Evolutionary conservation across 345 rosid species (phyloP).

Genomic region (Fremontodendron californicum): DNA sequence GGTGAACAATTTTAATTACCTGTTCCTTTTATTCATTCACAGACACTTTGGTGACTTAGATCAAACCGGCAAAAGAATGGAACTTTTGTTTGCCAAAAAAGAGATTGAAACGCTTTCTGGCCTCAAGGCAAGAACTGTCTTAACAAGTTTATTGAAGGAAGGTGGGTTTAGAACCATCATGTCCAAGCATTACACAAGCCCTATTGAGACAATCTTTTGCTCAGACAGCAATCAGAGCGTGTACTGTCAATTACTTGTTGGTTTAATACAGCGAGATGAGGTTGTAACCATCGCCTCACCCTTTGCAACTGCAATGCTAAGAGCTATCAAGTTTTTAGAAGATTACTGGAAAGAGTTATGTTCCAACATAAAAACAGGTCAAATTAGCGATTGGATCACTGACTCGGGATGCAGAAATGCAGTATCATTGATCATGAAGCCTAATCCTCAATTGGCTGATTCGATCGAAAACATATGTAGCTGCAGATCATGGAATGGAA

Average conservation of each 20-base stretch:
- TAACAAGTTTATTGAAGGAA: conserved; percentile 52
- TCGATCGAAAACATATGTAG: conserved; percentile 35
- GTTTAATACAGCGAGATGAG: conserved; percentile 41
- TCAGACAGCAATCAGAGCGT: conserved; percentile 54
- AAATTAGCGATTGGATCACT: conserved; percentile 52
- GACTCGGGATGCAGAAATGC: conserved; percentile 38
- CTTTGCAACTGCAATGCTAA: conserved; percentile 47
- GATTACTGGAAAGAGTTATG: conserved; percentile 51
- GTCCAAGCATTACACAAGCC: conserved; percentile 45
- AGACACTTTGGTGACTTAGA: conserved; percentile 54
- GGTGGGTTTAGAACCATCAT: conserved; percentile 35
- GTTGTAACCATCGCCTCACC: conserved; percentile 41
- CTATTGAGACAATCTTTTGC: conserved; percentile 53
- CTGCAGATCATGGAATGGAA: conserved; percentile 57
- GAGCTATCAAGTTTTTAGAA: conserved; percentile 54
- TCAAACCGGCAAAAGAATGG: conserved; percentile 50
- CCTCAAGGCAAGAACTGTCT: conserved; percentile 47
- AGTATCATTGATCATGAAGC: conserved; percentile 25
- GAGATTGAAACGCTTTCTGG: conserved; percentile 51
- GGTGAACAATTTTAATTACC: too few species aligned
- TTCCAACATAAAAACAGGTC: conserved; percentile 41
- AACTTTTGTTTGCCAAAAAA: conserved; percentile 44
- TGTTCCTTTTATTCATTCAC: too few species aligned
- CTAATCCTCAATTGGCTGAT: conserved; percentile 40
- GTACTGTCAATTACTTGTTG: conserved; percentile 64